Conservation (phyloP, 805 yeast species). For the Candida taoyuanica region DNA sequence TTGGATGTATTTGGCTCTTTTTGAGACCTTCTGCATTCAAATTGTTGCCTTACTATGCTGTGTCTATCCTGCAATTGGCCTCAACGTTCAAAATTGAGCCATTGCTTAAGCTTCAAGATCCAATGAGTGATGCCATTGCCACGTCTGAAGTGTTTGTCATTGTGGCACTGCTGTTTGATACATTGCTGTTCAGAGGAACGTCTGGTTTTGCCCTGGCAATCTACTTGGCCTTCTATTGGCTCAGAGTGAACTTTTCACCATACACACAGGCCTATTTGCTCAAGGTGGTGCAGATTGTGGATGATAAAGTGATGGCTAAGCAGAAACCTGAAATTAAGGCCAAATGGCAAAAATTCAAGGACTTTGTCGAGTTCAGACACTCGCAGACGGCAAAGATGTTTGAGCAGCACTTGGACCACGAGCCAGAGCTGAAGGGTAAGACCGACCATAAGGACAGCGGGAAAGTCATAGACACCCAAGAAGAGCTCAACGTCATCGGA, state of each 20-base stretch:
- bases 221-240: constrained; percentile 62
- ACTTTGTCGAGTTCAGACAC: constrained; percentile 39
- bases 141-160: constrained; percentile 57
- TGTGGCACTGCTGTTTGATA: constrained; percentile 50
- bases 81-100: constrained; percentile 35
- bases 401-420: constrained; percentile 11
- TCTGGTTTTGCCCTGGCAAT: constrained; percentile 64
- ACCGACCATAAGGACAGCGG: constrained; percentile 3
- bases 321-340: constrained; percentile 25
- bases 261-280: constrained; percentile 34
- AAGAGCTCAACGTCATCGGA: constrained; percentile 9
- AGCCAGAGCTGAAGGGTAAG: constrained; percentile 6
- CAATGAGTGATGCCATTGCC: constrained; percentile 46
- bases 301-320: constrained; percentile 31
- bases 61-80: constrained; percentile 56
- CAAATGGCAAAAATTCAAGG: constrained; percentile 36
- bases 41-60: constrained; percentile 52
- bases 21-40: constrained; percentile 64
- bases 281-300: constrained; percentile 27
- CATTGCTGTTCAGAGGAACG: constrained; percentile 56
- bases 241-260: constrained; percentile 53
- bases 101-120: constrained; percentile 34
- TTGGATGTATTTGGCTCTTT: constrained; percentile 56
- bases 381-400: constrained; percentile 29
- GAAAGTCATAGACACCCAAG: constrained; percentile 5